Evolutionary conservation across 2,329 filamentous ascomycete genomes (phyloP).

Genomic region (Monilinia laxa): DNA sequence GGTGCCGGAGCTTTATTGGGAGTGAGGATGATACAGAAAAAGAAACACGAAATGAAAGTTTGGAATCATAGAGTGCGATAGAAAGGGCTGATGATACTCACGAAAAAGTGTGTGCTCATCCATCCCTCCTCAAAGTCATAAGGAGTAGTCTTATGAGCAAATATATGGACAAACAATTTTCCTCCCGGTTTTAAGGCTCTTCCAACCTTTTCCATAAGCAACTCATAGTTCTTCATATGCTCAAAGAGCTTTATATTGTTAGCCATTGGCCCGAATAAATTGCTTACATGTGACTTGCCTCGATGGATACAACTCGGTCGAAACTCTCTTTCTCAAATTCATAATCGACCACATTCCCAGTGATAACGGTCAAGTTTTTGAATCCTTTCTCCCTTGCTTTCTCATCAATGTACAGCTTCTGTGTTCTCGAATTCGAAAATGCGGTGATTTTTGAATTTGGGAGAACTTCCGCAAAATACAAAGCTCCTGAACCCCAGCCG

Average conservation of each 20-base stretch:
- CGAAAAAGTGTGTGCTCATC: conserved; percentile 73
- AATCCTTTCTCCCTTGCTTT: conserved; percentile 57
- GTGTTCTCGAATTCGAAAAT: conserved; percentile 68
- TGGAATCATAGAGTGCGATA: background rate
- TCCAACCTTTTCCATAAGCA: conserved; percentile 62
- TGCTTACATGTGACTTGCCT: conserved; percentile 41
- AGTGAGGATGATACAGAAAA: background rate
- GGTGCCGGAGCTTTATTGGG: background rate
- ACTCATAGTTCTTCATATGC: conserved; percentile 74
- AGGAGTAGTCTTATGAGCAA: conserved; percentile 61
- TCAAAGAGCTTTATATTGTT: conserved; percentile 60
- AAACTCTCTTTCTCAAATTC: conserved; percentile 59
- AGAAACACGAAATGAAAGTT: background rate
- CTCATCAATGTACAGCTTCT: conserved; percentile 65
- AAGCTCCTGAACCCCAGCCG: conserved; percentile 65
- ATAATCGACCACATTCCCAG: conserved; percentile 65
- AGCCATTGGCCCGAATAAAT: conserved; percentile 12
- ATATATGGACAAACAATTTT: conserved; percentile 69
- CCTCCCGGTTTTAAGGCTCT: conserved; percentile 60
- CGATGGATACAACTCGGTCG: conserved; percentile 67
- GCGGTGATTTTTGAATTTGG: conserved; percentile 62
- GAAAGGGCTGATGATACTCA: background rate
- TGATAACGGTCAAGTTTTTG: conserved; percentile 61
- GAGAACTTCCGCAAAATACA: conserved; percentile 65
- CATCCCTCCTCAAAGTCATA: conserved; percentile 72